Conservation (phyloP, 208 protist species). For the Trichomonas vaginalis region DNA sequence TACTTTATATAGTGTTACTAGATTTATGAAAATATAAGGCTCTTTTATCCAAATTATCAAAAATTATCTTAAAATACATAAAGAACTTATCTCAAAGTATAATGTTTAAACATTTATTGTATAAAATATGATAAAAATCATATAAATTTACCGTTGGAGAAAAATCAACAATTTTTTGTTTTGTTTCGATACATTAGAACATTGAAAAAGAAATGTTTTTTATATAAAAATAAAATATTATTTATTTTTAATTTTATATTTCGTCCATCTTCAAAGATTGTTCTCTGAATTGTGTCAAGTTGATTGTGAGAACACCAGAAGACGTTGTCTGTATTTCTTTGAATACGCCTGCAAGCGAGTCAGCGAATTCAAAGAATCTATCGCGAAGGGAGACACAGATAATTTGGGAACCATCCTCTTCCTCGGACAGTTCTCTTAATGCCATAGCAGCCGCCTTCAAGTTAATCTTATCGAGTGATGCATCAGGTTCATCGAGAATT, state of each 20-base stretch:
- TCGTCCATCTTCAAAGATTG: neutral
- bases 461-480: slow-evolving; percentile 10
- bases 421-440: neutral
- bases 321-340: slow-evolving; percentile 21
- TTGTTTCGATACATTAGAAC: too few relatives aligned
- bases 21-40: neutral
- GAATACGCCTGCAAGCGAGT: slow-evolving; percentile 41
- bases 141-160: too few relatives aligned
- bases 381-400: slow-evolving; percentile 18
- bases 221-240: neutral
- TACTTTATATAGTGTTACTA: neutral
- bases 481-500: slow-evolving; percentile 39
- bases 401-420: neutral
- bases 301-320: slow-evolving; percentile 11
- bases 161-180: too few relatives aligned
- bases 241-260: neutral
- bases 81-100: neutral
- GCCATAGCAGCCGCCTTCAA: neutral
- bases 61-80: neutral
- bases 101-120: neutral
- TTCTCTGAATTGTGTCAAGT: slow-evolving; percentile 20
- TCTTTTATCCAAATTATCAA: neutral
- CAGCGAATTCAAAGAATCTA: slow-evolving; percentile 40
- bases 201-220: too few relatives aligned
- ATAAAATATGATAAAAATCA: neutral